Conservation (phyloP, 2,329 filamentous ascomycete species). For the Ceratocystis papillata region DNA sequence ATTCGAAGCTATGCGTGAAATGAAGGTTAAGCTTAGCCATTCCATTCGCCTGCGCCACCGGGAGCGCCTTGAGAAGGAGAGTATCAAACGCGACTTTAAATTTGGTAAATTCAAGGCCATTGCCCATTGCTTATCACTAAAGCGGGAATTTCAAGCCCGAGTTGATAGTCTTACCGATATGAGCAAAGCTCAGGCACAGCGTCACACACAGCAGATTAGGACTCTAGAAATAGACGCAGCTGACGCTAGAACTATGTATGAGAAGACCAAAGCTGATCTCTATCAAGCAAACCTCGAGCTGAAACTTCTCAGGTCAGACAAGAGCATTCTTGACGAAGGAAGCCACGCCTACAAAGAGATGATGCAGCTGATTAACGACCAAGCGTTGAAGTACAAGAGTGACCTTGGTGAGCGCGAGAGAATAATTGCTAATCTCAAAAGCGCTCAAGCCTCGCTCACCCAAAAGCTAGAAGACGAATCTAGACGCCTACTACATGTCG, state of each 20-base stretch:
- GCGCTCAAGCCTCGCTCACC: not conserved
- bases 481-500: not conserved
- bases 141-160: not conserved
- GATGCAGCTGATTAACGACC: not conserved
- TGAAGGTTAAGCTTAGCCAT: not conserved
- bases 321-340: not conserved
- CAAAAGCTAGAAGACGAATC: not conserved
- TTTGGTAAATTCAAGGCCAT: not conserved
- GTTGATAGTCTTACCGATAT: not conserved
- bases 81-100: not conserved
- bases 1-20: too few species aligned
- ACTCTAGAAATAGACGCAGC: not conserved
- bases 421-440: not conserved
- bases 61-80: constrained; percentile 7
- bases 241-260: not conserved
- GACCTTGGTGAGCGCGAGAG: not conserved
- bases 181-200: not conserved
- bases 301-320: not conserved
- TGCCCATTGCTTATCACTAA: not conserved
- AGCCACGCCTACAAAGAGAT: not conserved
- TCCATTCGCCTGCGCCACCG: not conserved
- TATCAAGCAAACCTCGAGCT: not conserved
- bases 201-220: not conserved
- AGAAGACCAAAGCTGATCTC: not conserved
- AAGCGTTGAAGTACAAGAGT: not conserved